Evolutionary conservation across 257 asterid genomes (phyloP).

Genomic region (Plectranthus barbatus): DNA sequence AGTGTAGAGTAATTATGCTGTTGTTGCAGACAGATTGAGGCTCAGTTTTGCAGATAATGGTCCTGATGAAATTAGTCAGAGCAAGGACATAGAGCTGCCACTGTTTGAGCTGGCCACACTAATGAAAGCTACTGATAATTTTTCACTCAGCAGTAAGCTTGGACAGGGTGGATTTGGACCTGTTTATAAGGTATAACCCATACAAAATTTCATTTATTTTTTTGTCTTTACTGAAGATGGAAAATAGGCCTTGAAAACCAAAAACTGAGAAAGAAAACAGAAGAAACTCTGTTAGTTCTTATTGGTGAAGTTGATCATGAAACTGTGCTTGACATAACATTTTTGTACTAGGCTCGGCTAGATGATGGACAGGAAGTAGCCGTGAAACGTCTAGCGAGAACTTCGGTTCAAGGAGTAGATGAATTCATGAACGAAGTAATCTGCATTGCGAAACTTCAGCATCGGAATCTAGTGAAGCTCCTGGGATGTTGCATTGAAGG

Average conservation of each 20-base stretch:
- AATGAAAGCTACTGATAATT: conserved; percentile 29
- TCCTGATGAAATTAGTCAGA: background rate
- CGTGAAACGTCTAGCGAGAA: conserved; percentile 24
- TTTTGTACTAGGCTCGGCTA: conserved; percentile 8
- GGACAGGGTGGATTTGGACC: conserved; percentile 62
- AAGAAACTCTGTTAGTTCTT: too few species aligned
- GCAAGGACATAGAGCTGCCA: conserved; percentile 29
- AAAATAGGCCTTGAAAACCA: background rate
- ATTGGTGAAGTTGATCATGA: too few species aligned
- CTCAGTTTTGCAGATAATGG: background rate
- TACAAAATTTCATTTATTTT: background rate
- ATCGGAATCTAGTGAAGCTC: conserved; percentile 39
- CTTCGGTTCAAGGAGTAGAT: conserved; percentile 29
- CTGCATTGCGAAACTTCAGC: conserved; percentile 34
- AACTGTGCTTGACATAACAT: background rate
- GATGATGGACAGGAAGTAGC: conserved; percentile 28
- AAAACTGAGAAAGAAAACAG: too few species aligned
- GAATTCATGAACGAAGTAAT: conserved; percentile 41
- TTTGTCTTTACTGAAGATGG: too few species aligned
- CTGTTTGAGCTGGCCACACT: conserved; percentile 20
- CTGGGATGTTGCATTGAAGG: conserved; percentile 33
- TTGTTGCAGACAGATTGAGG: background rate
- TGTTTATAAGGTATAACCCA: conserved; percentile 38
- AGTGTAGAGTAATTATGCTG: background rate
- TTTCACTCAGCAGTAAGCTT: conserved; percentile 30